Base-by-base conservation (phyloP, 805 yeast genomes). In the Kodamaea sagamina region DNA sequence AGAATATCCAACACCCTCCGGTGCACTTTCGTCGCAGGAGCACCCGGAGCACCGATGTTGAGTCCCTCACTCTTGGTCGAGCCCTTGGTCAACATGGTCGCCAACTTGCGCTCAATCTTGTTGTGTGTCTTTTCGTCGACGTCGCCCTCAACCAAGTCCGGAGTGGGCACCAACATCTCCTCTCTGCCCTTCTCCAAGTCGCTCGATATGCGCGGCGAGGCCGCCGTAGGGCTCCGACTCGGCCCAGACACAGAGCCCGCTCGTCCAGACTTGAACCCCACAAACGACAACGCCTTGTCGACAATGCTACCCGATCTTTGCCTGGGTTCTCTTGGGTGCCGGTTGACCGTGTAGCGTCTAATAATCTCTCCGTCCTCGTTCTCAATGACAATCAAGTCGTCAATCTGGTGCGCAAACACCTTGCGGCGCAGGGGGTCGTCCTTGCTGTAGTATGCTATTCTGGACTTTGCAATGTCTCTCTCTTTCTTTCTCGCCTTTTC, bases 361-460 rank as follows among this genome's bases (percentile, higher is more conserved):
- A 93, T 71, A 43, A 93, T 79, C 53, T 92, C 98, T 50, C 98
- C 99, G 9, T 90, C 96, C 35, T 79, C 87, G 55, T 89, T 86
- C 62, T 92, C 99, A 44, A 93, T 84, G 46, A 89, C 74, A 42
- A 93, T 77, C 46, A 81, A 72, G 54, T 88, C 82, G 57, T 84
- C 93, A 31, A 87, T 72, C 62, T 84, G 86, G 62, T 82, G 92
- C 1, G 97, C 98, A 63, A 68, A 79, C 52, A 68, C 81, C 58
- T 66, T 64, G 16, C 57, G 68, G 52, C 55, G 65, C 27, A 49
- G 52, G 2, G 65, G 62, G 45, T 63, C 68, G 22, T 48, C 46
- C 48, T 64, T 68, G 25, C 52, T 60, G 46, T 64, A 61, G 27
- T 52, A 61, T 1, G 67, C 60, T 28, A 25, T 46, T 51, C 39